phyloP scores from a whole-genome alignment of 768 basidiomycete species.

The Naganishia antarctica region DNA sequence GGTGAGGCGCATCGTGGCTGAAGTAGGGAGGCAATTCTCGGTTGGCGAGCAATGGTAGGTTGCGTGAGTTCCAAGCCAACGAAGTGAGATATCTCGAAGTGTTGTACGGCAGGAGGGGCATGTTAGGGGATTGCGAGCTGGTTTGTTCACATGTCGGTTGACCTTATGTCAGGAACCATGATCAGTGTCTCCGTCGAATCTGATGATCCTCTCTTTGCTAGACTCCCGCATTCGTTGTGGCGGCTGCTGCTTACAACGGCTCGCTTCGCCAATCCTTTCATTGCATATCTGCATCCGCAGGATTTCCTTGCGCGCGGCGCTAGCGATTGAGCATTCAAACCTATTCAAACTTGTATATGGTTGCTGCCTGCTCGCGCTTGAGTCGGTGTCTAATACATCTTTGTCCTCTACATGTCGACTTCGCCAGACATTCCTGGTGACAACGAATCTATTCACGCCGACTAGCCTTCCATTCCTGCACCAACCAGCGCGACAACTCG shows the following conservation, averaged over 20 bases:
- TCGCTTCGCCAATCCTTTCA: no score
- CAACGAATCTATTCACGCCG: neutral
- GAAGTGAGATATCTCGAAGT: conserved; percentile 11
- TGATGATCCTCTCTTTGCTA: no score
- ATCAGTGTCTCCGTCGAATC: no score
- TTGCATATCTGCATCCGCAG: no score
- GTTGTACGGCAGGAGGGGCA: neutral
- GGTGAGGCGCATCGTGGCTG: neutral
- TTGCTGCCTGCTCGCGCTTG: no score
- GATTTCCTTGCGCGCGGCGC: no score
- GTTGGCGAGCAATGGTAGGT: conserved; percentile 1
- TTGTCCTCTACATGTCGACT: neutral
- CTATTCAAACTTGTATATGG: no score
- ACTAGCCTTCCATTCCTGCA: conserved; percentile 5
- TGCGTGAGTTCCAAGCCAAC: conserved; percentile 7
- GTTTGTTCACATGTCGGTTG: neutral
- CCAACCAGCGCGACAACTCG: neutral
- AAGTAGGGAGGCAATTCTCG: conserved; percentile 22
- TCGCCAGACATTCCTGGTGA: neutral
- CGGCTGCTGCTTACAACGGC: no score
- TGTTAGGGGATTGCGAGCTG: neutral
- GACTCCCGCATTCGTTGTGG: no score
- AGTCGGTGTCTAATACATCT: neutral
- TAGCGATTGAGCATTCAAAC: no score
- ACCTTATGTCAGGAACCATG: no score